Evolutionary conservation across 2,329 filamentous ascomycete species (phyloP), one percentile per base, ranked within the genome.

Genomic region (Acrocalymma vagum): DNA sequence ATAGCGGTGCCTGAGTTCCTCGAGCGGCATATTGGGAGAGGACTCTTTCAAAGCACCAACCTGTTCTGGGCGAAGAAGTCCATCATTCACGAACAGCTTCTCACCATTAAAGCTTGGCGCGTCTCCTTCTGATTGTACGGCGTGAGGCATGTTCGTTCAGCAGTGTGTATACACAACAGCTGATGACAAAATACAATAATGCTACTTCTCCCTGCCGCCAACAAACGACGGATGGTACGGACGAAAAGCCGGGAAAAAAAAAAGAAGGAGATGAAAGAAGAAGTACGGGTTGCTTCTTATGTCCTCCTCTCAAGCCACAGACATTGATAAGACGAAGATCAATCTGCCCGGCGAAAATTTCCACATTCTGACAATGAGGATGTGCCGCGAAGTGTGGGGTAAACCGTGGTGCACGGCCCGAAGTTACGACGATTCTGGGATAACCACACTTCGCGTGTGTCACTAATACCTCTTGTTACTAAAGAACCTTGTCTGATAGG

Each of bases 1-100:
- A 52, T 73, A 79, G 20, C 75, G 72, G 4, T 58, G 53, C n/a
- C 71, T 71, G 2, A 82, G 67, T 27, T 79, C 75, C 24, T 77
- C 70, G 7, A 81, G 42, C 0, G 79, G 75, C 9, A 74, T 65
- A 20, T 64, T 57, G 1, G 73, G 72, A 6, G 69, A 63, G 1
- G 78, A 79, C 11, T 70, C 64, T 7, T 58, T 70, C 16, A 82
- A 60, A 14, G 65, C 59, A 0, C 65, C 65, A 3, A 77, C 69
- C 42, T 78, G 74, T 6, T 67, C 62, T 5, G 74, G 67, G n/a
- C 61, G 63, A 8, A 82, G 69, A 5, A 71, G 71, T 1, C 75
- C 75, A 43, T 78, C 76, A 39, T 70, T 76, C 29, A 78, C 75
- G 35, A 61, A 71, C 8, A 76, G 60, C 31, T 63, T 56, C 30